Evolutionary conservation across 176 grass and related monocot genomes (phyloP).

Genomic region (Neostapfia colusana): DNA sequence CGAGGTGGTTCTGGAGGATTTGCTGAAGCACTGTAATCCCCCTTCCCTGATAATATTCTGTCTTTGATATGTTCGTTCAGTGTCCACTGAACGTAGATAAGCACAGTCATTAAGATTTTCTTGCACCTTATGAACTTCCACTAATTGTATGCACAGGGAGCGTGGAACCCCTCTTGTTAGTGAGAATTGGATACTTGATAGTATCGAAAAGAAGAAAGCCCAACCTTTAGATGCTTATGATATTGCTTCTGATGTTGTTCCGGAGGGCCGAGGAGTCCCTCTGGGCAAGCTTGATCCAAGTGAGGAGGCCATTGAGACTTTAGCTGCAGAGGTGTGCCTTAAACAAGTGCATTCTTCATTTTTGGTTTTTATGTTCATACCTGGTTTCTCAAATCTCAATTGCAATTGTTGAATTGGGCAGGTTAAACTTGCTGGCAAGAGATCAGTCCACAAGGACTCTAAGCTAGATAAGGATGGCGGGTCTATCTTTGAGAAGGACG

Average conservation of each 20-base stretch:
- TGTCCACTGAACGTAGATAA: neutral
- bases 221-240: slow-evolving; percentile 75
- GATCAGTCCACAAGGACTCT: slow-evolving; percentile 63
- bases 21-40: slow-evolving; percentile 73
- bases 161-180: slow-evolving; percentile 68
- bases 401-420: slow-evolving; percentile 27
- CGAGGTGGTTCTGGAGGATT: slow-evolving; percentile 66
- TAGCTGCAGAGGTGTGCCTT: slow-evolving; percentile 62
- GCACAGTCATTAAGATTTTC: neutral
- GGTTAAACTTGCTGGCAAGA: slow-evolving; percentile 81
- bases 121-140: neutral
- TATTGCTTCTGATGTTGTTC: slow-evolving; percentile 67
- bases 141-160: slow-evolving; percentile 53
- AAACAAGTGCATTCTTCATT: neutral
- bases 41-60: neutral
- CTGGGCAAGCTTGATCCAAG: slow-evolving; percentile 59
- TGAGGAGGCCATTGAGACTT: slow-evolving; percentile 64
- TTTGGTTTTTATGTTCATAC: neutral
- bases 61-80: slow-evolving; percentile 13
- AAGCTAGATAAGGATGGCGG: slow-evolving; percentile 68
- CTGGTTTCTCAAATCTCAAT: slow-evolving; percentile 16
- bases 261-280: slow-evolving; percentile 58
- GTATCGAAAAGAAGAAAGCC: slow-evolving; percentile 57
- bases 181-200: slow-evolving; percentile 90
- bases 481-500: slow-evolving; percentile 65